Percentiles rank a stretch among this genome's conserved stretches.
Evolutionary conservation across 768 basidiomycete genomes (phyloP).

Genomic region (Pleurotus tuoliensis): DNA sequence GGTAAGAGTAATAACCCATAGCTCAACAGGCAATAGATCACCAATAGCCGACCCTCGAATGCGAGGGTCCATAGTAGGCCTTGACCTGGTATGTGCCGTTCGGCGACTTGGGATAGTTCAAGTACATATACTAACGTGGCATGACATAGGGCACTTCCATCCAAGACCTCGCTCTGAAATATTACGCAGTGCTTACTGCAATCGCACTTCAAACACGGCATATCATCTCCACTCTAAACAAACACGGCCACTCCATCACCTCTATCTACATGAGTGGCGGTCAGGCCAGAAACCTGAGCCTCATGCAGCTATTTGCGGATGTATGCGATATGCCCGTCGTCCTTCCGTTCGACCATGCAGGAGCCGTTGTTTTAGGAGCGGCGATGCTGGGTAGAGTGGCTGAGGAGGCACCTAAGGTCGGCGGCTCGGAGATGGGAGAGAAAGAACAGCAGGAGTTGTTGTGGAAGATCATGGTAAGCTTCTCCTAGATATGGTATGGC

Average conservation of each 20-base stretch:
- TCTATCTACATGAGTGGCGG: conserved; percentile 91
- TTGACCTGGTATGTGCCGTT: conserved; percentile 56
- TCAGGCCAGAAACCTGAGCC: conserved; percentile 82
- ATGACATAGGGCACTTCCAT: conserved; percentile 58
- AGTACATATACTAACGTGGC: too few species aligned
- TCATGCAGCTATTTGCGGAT: conserved; percentile 90
- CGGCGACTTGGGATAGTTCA: too few species aligned
- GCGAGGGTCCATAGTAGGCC: conserved; percentile 87
- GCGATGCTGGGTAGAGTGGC: conserved; percentile 94
- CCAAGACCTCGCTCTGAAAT: conserved; percentile 82
- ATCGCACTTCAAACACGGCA: conserved; percentile 94
- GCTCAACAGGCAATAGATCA: conserved; percentile 78
- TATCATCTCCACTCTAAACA: conserved; percentile 89
- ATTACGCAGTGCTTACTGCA: conserved; percentile 86
- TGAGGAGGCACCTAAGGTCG: conserved; percentile 37
- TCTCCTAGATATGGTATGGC: not conserved
- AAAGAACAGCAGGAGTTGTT: conserved; percentile 58
- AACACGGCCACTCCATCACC: conserved; percentile 73
- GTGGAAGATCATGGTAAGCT: conserved; percentile 88
- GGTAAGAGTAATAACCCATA: not conserved
- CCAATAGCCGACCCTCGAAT: conserved; percentile 95
- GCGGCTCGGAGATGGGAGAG: conserved; percentile 29
- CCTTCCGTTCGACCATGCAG: conserved; percentile 69
- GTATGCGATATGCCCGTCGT: conserved; percentile 80
- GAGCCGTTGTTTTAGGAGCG: conserved; percentile 87